Base-by-base conservation (phyloP, 768 basidiomycete species). In the Russula compacta region DNA sequence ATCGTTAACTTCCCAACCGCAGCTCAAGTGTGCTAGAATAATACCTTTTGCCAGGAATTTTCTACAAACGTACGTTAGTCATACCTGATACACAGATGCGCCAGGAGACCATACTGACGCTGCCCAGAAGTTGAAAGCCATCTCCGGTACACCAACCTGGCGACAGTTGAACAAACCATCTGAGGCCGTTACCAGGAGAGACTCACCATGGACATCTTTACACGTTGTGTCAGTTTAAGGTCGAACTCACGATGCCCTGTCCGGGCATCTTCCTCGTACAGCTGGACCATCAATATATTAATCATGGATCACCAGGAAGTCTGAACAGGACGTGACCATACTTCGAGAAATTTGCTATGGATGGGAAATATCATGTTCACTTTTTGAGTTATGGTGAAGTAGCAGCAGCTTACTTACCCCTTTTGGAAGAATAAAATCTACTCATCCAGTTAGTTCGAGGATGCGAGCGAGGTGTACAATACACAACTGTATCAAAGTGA, bases 161-260 rank as follows among this genome's bases (percentile, higher is more conserved):
- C 1, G 61, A 19, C 36, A 0, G 14, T 57, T 56, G 36, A 46
- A 11, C 6, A 15, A 15, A 53, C 61, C 1, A 36, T 29, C 17
- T 4, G 17, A 7, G 29, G 48, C 17, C n/a, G 14, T 44, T 12
- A 11, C 39, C 21, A 17, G 52, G 50, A 43, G 6, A 6, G 17
- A 67, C 79, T 43, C 43, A 91, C 95, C 95, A 99, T 99, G 63
- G 87, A 93, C 97, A 99, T 99, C 74, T 98, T 98, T 49, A 98
- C 97, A 63, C 97, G 78, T 58, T 86, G 79, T 0, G 90, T 92
- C 39, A 92, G 78, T 69, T 99, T 98, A 59, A 99, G 76, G 67
- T 98, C 97, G 70, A 99, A 99, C 58, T 95, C 85, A 67, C 86
- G 87, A 71, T 98, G 93, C 1, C 97, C 97, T 53, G 92, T 82